These are phyloP conservation scores for Volutella citrinella DNA, from an alignment of 2,329 filamentous ascomycete species.

Conservation along the genomic window DNA sequence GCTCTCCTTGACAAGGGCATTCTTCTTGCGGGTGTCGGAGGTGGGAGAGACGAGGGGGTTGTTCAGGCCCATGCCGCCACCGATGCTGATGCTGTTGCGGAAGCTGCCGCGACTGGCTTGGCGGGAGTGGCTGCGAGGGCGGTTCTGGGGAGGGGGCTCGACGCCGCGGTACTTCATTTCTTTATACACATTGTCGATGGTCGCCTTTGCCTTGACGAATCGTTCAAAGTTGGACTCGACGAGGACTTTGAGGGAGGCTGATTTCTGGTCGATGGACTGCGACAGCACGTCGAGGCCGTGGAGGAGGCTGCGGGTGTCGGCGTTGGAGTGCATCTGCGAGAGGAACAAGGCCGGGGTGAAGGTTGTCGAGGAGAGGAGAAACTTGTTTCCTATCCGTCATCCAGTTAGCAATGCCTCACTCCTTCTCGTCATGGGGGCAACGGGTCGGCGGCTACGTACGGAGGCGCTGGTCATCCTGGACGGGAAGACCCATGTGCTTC, in stretches of 20 bases:
- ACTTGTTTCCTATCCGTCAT: constrained; percentile 75
- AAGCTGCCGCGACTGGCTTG: constrained; percentile 67
- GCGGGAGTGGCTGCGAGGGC: constrained; percentile 54
- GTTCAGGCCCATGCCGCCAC: constrained; percentile 33
- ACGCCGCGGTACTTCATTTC: constrained; percentile 82
- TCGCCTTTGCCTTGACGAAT: constrained; percentile 95
- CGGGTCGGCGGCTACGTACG: constrained; percentile 48
- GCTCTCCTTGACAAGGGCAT: constrained; percentile 87
- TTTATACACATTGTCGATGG: constrained; percentile 97
- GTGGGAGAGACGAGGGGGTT: constrained; percentile 36
- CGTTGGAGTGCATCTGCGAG: constrained; percentile 84
- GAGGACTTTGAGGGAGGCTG: constrained; percentile 89
- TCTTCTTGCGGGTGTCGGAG: constrained; percentile 70
- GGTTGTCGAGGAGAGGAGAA: constrained; percentile 90
- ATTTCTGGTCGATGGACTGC: constrained; percentile 94
- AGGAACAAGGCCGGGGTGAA: constrained; percentile 92
- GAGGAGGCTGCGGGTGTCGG: constrained; percentile 77
- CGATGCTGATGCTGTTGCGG: constrained; percentile 49
- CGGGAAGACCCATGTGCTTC: constrained; percentile 69
- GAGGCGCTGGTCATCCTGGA: constrained; percentile 79
- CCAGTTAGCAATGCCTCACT: too few relatives aligned
- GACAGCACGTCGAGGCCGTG: constrained; percentile 83
- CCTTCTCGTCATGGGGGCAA: constrained; percentile 3
- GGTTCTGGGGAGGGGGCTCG: constrained; percentile 46
- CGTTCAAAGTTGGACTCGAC: constrained; percentile 98